Evolutionary conservation across 495 filamentous ascomycete genomes (phyloP).

Genomic region (Halenospora varia): DNA sequence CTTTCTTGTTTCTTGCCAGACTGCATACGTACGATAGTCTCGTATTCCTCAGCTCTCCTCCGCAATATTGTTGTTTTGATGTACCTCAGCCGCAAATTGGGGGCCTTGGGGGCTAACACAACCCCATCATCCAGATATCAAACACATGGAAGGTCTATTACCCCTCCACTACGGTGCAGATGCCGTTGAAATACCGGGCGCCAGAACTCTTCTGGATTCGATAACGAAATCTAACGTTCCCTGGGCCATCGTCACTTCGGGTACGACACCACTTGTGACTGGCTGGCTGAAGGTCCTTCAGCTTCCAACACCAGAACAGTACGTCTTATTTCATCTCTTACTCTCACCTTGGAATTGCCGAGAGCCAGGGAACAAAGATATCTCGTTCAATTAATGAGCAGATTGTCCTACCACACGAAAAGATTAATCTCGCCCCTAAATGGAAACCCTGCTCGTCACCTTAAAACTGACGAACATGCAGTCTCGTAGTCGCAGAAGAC

Average conservation of each 20-base stretch:
- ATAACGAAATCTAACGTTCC: slow-evolving; percentile 46
- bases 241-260: slow-evolving; percentile 94
- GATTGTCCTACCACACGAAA: no score
- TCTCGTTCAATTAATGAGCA: no score
- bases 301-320: slow-evolving; percentile 56
- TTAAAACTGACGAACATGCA: slow-evolving; percentile 38
- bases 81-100: neutral
- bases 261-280: slow-evolving; percentile 72
- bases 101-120: slow-evolving; percentile 3
- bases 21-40: neutral
- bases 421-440: no score
- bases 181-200: slow-evolving; percentile 59
- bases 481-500: slow-evolving; percentile 79
- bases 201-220: slow-evolving; percentile 36
- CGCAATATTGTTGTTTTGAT: slow-evolving; percentile 1
- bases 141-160: slow-evolving; percentile 70
- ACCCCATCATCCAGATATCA: slow-evolving; percentile 56
- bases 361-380: no score
- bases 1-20: neutral
- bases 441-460: no score
- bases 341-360: no score
- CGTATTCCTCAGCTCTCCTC: slow-evolving; percentile 4
- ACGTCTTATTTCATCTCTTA: no score
- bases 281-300: slow-evolving; percentile 82
- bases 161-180: slow-evolving; percentile 71